Base-by-base conservation (phyloP, 164 flowering plant species). In the Annona squamosa region DNA sequence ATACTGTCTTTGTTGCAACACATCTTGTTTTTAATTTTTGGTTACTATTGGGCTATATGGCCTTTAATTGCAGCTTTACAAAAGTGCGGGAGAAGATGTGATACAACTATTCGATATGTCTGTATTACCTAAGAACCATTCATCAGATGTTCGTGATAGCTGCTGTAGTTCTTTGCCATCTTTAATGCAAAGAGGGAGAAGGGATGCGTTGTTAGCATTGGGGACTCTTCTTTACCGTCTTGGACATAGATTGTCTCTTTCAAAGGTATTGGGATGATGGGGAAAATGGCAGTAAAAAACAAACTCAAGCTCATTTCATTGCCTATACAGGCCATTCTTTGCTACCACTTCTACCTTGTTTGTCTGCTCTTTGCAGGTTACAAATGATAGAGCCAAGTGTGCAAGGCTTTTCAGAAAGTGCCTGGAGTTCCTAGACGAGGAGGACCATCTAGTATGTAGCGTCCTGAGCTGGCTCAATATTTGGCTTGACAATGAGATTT, bases 71-170 rank as follows among this genome's bases (percentile, higher is more conserved):
- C 91, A 95, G 99, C 91, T 95, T 2, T 87, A 92, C 74, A 95
- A 95, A 83, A 87, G 87, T 86, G 94, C 92, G 37, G 98, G 98
- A 73, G 99, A 93, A 77, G 98, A 93, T 81, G 91, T 79, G 44
- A 88, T 95, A 82, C 99, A 93, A 80, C 94, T 95, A 68, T 95
- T 93, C 85, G 99, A 95, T 87, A 86, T 93, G 17, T 89, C 98
- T 72, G 87, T 85, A 67, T 79, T 93, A 69, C 89, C 97, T 0
- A 85, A 87, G 78, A 86, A 76, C 72, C 90, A 82, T 82, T 75
- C 91, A 41, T 75, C 98, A 4, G 83, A 78, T 73, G 83, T 79
- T 70, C 74, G 78, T 79, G 88, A 88, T 81, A 85, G 84, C 70
- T 76, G 79, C 77, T 77, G 88, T 12, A 84, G 82, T 76, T 76